Conservation (phyloP, 306 rosid species). For the Citrullus amarus region DNA sequence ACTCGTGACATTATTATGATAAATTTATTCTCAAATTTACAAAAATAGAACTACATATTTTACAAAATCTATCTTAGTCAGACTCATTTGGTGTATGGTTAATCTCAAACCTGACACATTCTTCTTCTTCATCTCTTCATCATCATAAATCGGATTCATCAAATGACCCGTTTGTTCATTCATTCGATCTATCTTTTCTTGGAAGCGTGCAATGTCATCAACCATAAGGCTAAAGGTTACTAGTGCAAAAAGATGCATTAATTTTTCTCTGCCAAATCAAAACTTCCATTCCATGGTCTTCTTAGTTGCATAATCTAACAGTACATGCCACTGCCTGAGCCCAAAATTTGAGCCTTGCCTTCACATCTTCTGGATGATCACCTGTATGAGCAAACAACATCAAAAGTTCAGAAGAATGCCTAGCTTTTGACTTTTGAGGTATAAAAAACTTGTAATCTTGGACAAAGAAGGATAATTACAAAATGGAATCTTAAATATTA, state of each 20-base stretch:
- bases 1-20: background rate
- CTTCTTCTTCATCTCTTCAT: background rate
- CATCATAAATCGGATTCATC: background rate
- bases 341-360: slow-evolving; percentile 88
- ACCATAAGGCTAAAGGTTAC: background rate
- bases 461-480: background rate
- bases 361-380: slow-evolving; percentile 86
- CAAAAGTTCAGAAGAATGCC: background rate
- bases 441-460: too few species aligned
- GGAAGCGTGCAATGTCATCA: background rate
- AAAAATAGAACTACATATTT: background rate
- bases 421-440: too few species aligned
- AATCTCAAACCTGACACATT: slow-evolving; percentile 12
- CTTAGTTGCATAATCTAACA: slow-evolving; percentile 60
- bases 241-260: background rate
- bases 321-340: slow-evolving; percentile 93
- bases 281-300: background rate
- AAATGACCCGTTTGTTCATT: background rate
- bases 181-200: background rate
- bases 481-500: background rate
- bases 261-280: background rate
- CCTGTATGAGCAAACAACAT: slow-evolving; percentile 26
- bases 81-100: slow-evolving; percentile 10
- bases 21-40: background rate
- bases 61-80: slow-evolving; percentile 4